Evolutionary conservation across 164 flowering plant species (phyloP), one percentile per base, ranked within the genome.

Genomic region (Pachysandra terminalis): DNA sequence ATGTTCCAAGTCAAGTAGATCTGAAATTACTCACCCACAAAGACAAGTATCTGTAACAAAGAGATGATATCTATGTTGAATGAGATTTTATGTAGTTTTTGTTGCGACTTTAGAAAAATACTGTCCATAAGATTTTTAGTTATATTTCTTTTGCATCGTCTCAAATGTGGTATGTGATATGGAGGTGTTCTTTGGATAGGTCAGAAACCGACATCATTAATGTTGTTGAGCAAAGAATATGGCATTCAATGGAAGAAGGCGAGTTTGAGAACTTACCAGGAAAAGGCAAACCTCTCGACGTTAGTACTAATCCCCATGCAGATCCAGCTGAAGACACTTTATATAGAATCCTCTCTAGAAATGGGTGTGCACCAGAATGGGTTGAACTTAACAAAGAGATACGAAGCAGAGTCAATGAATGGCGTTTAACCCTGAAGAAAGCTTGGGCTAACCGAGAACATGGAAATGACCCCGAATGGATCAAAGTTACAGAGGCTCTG

Each of bases 201-300:
- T 91, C 97, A 15, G 97, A 94, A 75, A 91, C 95, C 27, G 97
- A 94, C 66, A 86, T 91, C 4, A 78, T 84, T 27, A 90, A 86
- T 76, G 90, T 91, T 27, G 96, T 88, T 22, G 97, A 91, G 87
- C 93, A 85, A 69, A 84, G 97, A 71, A 90, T 94, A 76, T 94
- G 89, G 90, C 87, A 86, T 67, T 87, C 98, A 28, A 90, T 94
- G 97, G 88, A 87, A 75, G 93, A 94, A 74, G 96, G 96, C 15
- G 88, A 94, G 52, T 94, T 94, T 65, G 97, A 94, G 78, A 94
- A 94, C 78, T 79, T 94, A 71, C 93, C 97, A 0, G 98, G 98
- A 40, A 94, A 94, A 75, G 98, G 98, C 1, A 94, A 94, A 68
- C 98, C 98, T 19, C 81, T 94, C 14, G 80, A 90, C 69, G 84